Percentiles rank a stretch among this genome's conserved stretches.
Evolutionary conservation across 2,329 filamentous ascomycete species (phyloP).

Genomic region (Rachicladosporium sp.): DNA sequence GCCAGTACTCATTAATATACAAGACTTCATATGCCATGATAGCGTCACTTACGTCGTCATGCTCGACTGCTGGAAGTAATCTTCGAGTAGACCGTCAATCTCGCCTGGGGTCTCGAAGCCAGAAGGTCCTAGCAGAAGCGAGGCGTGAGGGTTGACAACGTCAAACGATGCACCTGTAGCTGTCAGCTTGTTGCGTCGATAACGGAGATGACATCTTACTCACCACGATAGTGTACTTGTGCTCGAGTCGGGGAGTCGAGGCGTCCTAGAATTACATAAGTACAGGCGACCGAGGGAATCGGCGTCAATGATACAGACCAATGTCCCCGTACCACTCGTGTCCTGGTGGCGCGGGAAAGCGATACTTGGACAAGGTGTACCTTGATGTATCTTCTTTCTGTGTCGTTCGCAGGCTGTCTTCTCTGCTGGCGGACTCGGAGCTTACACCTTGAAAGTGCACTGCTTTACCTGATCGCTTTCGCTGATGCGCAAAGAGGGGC

Average conservation of each 20-base stretch:
- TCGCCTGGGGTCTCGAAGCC: slow-evolving; percentile 22
- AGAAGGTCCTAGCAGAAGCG: slow-evolving; percentile 16
- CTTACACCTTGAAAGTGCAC: slow-evolving; percentile 1
- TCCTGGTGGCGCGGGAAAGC: slow-evolving; percentile 19
- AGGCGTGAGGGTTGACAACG: slow-evolving; percentile 23
- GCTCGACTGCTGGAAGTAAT: slow-evolving; percentile 16
- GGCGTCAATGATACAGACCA: slow-evolving; percentile 11
- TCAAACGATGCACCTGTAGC: slow-evolving; percentile 21
- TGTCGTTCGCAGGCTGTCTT: slow-evolving; percentile 1
- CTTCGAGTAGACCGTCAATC: slow-evolving; percentile 21
- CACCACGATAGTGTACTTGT: slow-evolving; percentile 16
- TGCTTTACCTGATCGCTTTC: too few relatives aligned
- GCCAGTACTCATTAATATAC: not conserved
- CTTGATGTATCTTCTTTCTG: slow-evolving; percentile 8
- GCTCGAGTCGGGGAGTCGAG: slow-evolving; percentile 13
- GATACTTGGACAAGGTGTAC: slow-evolving; percentile 16
- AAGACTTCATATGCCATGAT: not conserved
- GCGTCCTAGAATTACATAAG: not conserved
- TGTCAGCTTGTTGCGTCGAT: not conserved
- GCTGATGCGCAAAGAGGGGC: too few relatives aligned
- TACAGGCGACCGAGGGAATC: not conserved
- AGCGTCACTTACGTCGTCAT: slow-evolving; percentile 5
- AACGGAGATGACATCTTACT: not conserved
- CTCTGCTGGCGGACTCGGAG: slow-evolving; percentile 4
- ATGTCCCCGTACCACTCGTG: slow-evolving; percentile 16